These are phyloP conservation scores for Xylaria flabelliformis DNA, from an alignment of 495 filamentous ascomycete genomes.

Conservation along the genomic window DNA sequence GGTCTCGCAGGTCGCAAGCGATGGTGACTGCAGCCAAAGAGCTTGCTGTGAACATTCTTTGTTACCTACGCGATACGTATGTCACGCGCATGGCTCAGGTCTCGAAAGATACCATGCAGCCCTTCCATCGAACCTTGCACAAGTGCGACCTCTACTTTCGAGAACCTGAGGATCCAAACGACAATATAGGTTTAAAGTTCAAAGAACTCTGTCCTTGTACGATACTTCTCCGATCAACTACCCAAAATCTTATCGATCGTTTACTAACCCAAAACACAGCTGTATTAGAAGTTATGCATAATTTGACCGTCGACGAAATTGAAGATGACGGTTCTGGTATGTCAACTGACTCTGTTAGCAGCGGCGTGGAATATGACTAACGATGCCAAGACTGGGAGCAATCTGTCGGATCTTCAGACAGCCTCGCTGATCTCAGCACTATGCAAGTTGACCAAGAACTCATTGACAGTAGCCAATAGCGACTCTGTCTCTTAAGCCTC, in stretches of 20 bases:
- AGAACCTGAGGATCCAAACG: constrained; percentile 46
- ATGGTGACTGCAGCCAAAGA: constrained; percentile 42
- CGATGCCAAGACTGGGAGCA: constrained; percentile 51
- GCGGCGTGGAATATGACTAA: constrained; percentile 49
- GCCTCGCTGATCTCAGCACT: constrained; percentile 43
- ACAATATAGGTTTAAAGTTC: constrained; percentile 45
- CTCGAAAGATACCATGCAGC: constrained; percentile 47
- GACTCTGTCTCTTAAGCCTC: constrained; percentile 9
- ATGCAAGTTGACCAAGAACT: constrained; percentile 45
- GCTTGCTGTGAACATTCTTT: constrained; percentile 53
- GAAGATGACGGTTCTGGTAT: constrained; percentile 64
- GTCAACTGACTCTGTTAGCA: constrained; percentile 52
- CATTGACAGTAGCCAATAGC: constrained; percentile 29
- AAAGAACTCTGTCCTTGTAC: constrained; percentile 49
- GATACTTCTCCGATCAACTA: constrained; percentile 23
- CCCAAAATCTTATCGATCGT: not conserved
- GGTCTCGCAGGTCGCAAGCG: constrained; percentile 32
- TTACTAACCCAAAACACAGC: constrained; percentile 42
- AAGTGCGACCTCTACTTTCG: constrained; percentile 50
- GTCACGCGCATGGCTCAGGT: constrained; percentile 47
- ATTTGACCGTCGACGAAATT: constrained; percentile 55
- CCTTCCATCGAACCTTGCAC: constrained; percentile 50
- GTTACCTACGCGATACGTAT: constrained; percentile 55
- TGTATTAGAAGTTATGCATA: constrained; percentile 49
- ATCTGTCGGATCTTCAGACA: constrained; percentile 51